Conservation (phyloP, 208 protist genomes). For the Phytomonas francai region DNA sequence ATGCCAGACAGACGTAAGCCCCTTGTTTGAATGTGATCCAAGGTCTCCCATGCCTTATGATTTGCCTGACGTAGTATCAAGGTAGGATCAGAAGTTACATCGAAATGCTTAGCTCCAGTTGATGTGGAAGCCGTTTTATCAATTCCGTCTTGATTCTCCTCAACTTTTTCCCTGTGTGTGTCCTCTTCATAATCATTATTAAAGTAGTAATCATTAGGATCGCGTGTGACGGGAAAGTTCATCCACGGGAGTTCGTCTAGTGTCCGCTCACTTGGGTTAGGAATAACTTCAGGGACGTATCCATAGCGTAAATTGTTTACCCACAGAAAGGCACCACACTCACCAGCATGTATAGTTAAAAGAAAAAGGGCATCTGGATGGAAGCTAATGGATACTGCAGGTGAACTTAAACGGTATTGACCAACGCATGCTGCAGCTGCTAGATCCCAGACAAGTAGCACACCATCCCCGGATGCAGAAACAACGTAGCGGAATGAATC, state of each 20-base stretch:
- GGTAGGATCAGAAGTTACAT: constrained; percentile 53
- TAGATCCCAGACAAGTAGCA: constrained; percentile 79
- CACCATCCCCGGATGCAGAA: constrained; percentile 62
- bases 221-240: constrained; percentile 75
- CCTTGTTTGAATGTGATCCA: constrained; percentile 47
- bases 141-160: background rate
- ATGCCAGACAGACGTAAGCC: constrained; percentile 64
- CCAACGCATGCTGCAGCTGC: constrained; percentile 76
- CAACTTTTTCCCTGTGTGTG: constrained; percentile 4
- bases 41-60: constrained; percentile 24
- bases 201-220: constrained; percentile 30
- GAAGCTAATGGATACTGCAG: constrained; percentile 74
- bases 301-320: constrained; percentile 87
- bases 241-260: constrained; percentile 51
- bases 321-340: constrained; percentile 81
- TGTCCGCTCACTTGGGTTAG: constrained; percentile 23
- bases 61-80: constrained; percentile 33
- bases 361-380: constrained; percentile 84
- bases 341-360: constrained; percentile 71
- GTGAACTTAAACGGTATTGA: constrained; percentile 67
- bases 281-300: constrained; percentile 74
- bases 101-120: constrained; percentile 52
- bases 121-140: constrained; percentile 8
- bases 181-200: constrained; percentile 17
- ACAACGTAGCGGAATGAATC: constrained; percentile 69